Evolutionary conservation across 768 basidiomycete genomes (phyloP).

Genomic region (Rhodotorula taiwanensis): DNA sequence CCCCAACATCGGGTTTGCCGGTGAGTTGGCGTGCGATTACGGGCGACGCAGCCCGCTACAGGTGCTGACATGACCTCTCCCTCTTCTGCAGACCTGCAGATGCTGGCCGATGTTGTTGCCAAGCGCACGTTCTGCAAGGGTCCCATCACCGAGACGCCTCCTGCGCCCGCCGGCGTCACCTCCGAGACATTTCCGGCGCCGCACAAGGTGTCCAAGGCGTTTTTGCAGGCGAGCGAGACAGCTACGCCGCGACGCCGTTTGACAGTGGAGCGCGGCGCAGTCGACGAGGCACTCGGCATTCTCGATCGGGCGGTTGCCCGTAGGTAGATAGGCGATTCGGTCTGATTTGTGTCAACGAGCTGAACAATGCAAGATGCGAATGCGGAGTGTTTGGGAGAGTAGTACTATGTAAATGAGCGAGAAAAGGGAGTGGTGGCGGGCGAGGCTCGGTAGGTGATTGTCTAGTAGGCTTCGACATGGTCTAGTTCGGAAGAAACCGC

Average conservation of each 20-base stretch:
- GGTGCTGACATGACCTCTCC: not conserved
- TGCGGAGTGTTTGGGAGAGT: no score
- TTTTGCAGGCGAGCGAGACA: not conserved
- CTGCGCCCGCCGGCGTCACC: not conserved
- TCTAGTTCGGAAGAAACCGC: not conserved
- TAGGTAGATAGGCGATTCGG: no score
- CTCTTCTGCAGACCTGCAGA: constrained; percentile 56
- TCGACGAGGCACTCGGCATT: constrained; percentile 40
- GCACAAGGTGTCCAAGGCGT: no score
- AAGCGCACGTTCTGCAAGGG: constrained; percentile 71
- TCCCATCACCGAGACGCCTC: constrained; percentile 44
- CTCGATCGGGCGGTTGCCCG: constrained; percentile 33
- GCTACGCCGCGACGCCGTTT: constrained; percentile 4
- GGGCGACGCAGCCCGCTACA: not conserved
- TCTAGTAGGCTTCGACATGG: no score
- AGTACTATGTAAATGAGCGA: no score
- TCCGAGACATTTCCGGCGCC: constrained; percentile 3
- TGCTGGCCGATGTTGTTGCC: constrained; percentile 83
- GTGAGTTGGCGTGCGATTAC: constrained; percentile 1
- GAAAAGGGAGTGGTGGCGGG: no score
- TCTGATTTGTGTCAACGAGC: no score
- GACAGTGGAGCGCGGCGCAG: constrained; percentile 39
- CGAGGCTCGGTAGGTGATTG: no score
- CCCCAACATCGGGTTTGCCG: constrained; percentile 74
- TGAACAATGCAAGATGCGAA: no score